phyloP scores from a whole-genome alignment of 2,329 filamentous ascomycete species.

The Ophiostoma sp. region DNA sequence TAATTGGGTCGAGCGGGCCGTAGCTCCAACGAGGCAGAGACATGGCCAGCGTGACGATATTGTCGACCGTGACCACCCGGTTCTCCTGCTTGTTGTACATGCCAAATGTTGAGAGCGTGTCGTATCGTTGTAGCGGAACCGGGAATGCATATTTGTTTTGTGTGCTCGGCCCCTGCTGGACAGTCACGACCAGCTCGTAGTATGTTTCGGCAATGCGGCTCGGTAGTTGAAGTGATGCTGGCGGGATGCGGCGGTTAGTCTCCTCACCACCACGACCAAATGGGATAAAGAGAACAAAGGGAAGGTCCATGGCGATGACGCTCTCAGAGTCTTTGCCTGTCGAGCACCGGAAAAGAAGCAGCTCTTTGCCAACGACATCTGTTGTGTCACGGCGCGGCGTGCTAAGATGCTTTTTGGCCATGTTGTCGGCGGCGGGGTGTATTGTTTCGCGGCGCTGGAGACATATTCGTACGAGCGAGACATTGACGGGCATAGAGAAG shows the following conservation, averaged over 20 bases:
- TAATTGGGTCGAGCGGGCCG: slow-evolving; percentile 88
- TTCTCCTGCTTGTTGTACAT: slow-evolving; percentile 98
- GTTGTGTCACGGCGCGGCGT: slow-evolving; percentile 85
- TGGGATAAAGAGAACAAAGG: slow-evolving; percentile 95
- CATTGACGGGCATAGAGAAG: slow-evolving; percentile 78
- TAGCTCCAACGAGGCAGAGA: slow-evolving; percentile 95
- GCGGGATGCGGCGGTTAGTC: slow-evolving; percentile 81
- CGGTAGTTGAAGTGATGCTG: slow-evolving; percentile 82
- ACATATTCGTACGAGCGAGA: slow-evolving; percentile 91
- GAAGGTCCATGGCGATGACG: slow-evolving; percentile 92
- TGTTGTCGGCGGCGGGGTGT: slow-evolving; percentile 89
- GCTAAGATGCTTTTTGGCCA: slow-evolving; percentile 85
- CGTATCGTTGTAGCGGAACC: slow-evolving; percentile 85
- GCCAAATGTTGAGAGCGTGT: slow-evolving; percentile 95
- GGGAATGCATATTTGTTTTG: slow-evolving; percentile 91
- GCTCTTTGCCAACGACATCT: slow-evolving; percentile 93
- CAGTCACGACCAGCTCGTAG: slow-evolving; percentile 92
- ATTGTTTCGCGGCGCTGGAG: slow-evolving; percentile 93
- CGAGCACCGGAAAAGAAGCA: slow-evolving; percentile 81
- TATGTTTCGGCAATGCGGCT: slow-evolving; percentile 94
- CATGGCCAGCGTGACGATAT: slow-evolving; percentile 84
- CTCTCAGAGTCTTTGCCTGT: slow-evolving; percentile 79
- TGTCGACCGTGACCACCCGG: slow-evolving; percentile 78
- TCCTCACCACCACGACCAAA: slow-evolving; percentile 89
- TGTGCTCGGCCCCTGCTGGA: slow-evolving; percentile 81